Conservation (phyloP, 2,329 filamentous ascomycete species). For the Cercospora janseana region DNA sequence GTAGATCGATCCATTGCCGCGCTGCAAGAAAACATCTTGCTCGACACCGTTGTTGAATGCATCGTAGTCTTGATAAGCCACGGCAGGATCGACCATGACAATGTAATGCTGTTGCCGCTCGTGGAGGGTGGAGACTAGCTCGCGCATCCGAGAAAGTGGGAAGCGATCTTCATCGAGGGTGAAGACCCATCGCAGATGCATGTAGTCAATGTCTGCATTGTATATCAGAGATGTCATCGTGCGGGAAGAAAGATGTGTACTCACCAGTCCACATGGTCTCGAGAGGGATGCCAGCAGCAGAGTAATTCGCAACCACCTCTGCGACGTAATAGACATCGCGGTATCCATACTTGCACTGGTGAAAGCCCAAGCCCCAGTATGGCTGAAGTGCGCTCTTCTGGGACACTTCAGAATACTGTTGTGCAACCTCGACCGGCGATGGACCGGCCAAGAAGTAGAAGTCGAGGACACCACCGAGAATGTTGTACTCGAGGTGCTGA, state of each 20-base stretch:
- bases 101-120: constrained; percentile 38
- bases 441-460: constrained; percentile 54
- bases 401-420: constrained; percentile 52
- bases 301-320: constrained; percentile 65
- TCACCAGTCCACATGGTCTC: constrained; percentile 73
- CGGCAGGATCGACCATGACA: constrained; percentile 74
- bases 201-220: constrained; percentile 39
- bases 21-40: constrained; percentile 55
- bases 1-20: constrained; percentile 55
- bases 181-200: constrained; percentile 56
- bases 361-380: constrained; percentile 55
- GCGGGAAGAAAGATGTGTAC: not conserved
- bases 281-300: constrained; percentile 61
- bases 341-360: constrained; percentile 52
- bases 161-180: constrained; percentile 64
- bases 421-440: constrained; percentile 47
- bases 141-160: constrained; percentile 60
- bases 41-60: constrained; percentile 62
- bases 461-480: constrained; percentile 72
- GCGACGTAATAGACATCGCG: constrained; percentile 63
- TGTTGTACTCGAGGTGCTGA: constrained; percentile 77
- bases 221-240: constrained; percentile 19
- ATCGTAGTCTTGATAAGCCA: constrained; percentile 49
- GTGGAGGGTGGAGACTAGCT: constrained; percentile 60
- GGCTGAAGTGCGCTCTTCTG: constrained; percentile 51